Percentiles rank a stretch among this genome's conserved stretches.
phyloP scores from a whole-genome alignment of 1,284 basidiomycete species.

The Boletus sp. region DNA sequence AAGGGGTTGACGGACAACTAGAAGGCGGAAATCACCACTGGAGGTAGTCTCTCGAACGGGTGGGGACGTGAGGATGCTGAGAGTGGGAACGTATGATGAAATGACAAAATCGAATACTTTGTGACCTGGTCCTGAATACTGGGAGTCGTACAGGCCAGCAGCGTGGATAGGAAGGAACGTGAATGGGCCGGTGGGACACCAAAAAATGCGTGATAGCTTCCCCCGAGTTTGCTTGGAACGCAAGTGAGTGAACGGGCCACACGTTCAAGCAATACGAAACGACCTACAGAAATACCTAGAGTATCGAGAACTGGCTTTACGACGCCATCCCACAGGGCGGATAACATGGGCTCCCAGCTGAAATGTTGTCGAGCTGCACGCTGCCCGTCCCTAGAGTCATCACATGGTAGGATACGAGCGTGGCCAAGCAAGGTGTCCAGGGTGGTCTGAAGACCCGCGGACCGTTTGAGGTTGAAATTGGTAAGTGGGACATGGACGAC shows the following conservation, averaged over 20 bases:
- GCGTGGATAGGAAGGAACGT: neutral
- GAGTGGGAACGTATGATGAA: neutral
- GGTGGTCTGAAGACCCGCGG: neutral
- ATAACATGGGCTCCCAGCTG: neutral
- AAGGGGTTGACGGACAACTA: neutral
- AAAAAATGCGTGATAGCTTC: neutral
- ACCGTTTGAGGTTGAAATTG: neutral
- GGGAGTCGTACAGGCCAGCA: neutral
- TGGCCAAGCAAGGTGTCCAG: neutral
- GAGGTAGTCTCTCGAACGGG: neutral
- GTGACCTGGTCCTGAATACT: neutral
- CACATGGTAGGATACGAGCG: neutral
- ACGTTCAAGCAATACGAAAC: neutral
- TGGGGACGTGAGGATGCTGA: neutral
- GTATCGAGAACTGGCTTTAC: neutral
- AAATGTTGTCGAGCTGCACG: neutral
- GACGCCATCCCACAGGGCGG: neutral
- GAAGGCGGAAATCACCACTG: neutral
- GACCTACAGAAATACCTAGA: neutral
- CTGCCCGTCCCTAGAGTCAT: neutral
- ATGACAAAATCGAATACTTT: neutral
- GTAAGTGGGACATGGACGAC: neutral
- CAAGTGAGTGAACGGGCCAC: neutral
- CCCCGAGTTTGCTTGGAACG: neutral
- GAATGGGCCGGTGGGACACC: neutral